These are phyloP conservation scores for Globisporangium echinulatum DNA, from an alignment of 352 stramenopile species.

Conservation along the genomic window DNA sequence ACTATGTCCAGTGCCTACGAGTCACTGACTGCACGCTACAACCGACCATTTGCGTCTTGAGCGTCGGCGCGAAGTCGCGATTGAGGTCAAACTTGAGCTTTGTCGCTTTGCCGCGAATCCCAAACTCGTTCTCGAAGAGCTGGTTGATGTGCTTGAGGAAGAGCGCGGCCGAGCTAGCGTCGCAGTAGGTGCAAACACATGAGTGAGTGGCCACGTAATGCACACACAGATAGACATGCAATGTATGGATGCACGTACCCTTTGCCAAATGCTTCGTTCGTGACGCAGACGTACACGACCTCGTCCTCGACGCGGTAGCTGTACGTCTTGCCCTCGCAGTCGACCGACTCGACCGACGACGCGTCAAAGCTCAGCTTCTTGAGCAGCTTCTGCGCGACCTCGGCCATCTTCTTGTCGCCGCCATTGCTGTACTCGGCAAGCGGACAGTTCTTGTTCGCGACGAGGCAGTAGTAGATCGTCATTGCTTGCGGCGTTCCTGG, in stretches of 20 bases:
- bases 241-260: slow-evolving; percentile 24
- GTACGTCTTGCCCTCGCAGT: slow-evolving; percentile 77
- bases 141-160: slow-evolving; percentile 86
- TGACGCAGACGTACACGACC: slow-evolving; percentile 82
- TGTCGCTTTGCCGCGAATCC: slow-evolving; percentile 80
- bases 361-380: slow-evolving; percentile 83
- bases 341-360: slow-evolving; percentile 69
- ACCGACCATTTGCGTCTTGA: slow-evolving; percentile 83
- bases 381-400: slow-evolving; percentile 80
- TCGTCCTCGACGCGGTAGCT: slow-evolving; percentile 84
- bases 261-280: slow-evolving; percentile 72
- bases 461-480: slow-evolving; percentile 86
- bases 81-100: slow-evolving; percentile 88
- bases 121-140: slow-evolving; percentile 82
- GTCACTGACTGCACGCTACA: background rate
- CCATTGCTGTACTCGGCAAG: slow-evolving; percentile 78
- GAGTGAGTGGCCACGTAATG: background rate
- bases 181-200: background rate
- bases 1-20: background rate
- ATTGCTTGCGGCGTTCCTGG: slow-evolving; percentile 17
- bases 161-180: slow-evolving; percentile 54
- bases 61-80: slow-evolving; percentile 68
- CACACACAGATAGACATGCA: background rate
- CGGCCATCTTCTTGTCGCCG: slow-evolving; percentile 82
- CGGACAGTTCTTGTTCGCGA: slow-evolving; percentile 76